phyloP scores from a whole-genome alignment of 2,329 filamentous ascomycete genomes.

The Claviceps sp. region DNA sequence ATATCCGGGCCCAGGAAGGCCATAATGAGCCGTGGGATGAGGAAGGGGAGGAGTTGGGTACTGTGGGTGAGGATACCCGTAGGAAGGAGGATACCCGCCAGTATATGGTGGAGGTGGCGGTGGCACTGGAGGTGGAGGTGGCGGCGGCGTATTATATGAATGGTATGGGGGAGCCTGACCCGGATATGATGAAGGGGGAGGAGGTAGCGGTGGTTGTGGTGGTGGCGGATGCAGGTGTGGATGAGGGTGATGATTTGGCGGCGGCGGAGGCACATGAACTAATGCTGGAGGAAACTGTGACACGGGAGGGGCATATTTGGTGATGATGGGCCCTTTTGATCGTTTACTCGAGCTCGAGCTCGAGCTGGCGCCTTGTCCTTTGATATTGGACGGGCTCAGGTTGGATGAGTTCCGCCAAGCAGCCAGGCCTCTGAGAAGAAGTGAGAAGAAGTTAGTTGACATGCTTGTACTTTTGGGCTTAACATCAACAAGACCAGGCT shows the following conservation, averaged over 20 bases:
- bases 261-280: constrained; percentile 12
- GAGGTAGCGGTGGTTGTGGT: not conserved
- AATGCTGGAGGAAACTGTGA: constrained; percentile 8
- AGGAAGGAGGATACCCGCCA: constrained; percentile 11
- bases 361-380: constrained; percentile 15
- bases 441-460: constrained; percentile 8
- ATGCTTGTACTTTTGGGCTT: not conserved
- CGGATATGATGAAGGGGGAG: constrained; percentile 11
- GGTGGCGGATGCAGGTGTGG: not conserved
- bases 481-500: not conserved
- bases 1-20: constrained; percentile 8
- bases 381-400: constrained; percentile 13
- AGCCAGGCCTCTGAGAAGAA: constrained; percentile 18
- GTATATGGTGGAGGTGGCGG: constrained; percentile 9
- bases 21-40: constrained; percentile 8
- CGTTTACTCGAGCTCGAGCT: constrained; percentile 16
- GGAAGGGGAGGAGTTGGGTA: constrained; percentile 11
- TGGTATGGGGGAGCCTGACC: constrained; percentile 14
- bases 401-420: constrained; percentile 23
- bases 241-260: constrained; percentile 10
- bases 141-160: constrained; percentile 9
- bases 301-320: constrained; percentile 20
- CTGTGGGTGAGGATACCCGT: constrained; percentile 13
- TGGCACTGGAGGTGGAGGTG: constrained; percentile 2
- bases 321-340: constrained; percentile 21